Evolutionary conservation across 371 early-diverging fungal genomes (phyloP).

Genomic region (Lichtheimia ramosa): DNA sequence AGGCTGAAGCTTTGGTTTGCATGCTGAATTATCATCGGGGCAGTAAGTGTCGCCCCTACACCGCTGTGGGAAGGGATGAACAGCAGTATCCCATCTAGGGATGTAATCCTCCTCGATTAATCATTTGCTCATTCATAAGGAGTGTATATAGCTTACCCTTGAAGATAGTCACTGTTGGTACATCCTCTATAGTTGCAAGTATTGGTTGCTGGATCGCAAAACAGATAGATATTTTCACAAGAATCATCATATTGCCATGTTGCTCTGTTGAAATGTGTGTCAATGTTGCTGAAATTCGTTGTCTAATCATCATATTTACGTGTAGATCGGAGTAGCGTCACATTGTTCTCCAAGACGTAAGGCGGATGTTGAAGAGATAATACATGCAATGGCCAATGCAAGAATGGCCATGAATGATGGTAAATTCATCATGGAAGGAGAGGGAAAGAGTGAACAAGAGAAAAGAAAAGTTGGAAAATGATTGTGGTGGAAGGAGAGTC

Average conservation of each 20-base stretch:
- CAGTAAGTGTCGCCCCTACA: constrained; percentile 33
- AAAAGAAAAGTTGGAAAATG: no score
- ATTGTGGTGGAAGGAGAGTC: no score
- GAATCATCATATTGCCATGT: constrained; percentile 43
- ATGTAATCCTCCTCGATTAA: no score
- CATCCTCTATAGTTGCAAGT: constrained; percentile 46
- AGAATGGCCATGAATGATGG: no score
- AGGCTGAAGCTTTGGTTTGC: constrained; percentile 19
- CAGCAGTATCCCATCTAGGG: constrained; percentile 29
- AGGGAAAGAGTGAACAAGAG: no score
- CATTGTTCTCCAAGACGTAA: constrained; percentile 29
- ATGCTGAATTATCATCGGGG: constrained; percentile 40
- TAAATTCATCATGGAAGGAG: no score
- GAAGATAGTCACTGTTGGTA: constrained; percentile 40
- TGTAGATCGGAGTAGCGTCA: constrained; percentile 32
- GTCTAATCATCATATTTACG: constrained; percentile 21
- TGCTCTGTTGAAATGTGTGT: constrained; percentile 9
- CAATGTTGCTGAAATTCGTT: not conserved
- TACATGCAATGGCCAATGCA: no score
- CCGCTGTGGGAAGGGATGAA: constrained; percentile 30
- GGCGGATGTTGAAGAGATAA: constrained; percentile 10
- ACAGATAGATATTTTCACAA: constrained; percentile 40
- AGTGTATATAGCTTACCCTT: constrained; percentile 24
- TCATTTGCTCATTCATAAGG: not conserved
- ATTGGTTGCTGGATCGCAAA: constrained; percentile 25